Percentiles rank a stretch among this genome's conserved stretches.
Conservation (phyloP, 306 rosid genomes). For the Cercis canadensis region DNA sequence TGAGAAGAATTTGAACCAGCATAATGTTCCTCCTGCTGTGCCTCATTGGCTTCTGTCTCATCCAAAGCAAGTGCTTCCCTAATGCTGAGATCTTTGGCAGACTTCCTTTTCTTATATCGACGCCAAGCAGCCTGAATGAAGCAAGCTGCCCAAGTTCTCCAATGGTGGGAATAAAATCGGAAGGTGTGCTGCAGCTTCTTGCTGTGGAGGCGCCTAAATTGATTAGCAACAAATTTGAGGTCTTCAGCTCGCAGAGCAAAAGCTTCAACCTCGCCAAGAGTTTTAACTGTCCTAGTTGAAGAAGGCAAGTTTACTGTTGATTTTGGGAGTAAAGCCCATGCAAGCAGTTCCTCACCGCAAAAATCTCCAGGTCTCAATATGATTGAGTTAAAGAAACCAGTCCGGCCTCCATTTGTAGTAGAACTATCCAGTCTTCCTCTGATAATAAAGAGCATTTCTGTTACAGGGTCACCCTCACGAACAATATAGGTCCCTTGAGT, state of each 20-base stretch:
- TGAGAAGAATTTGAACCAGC: slow-evolving; percentile 59
- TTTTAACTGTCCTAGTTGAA: slow-evolving; percentile 86
- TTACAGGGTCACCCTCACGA: slow-evolving; percentile 94
- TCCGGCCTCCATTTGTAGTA: slow-evolving; percentile 93
- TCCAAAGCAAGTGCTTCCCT: slow-evolving; percentile 59
- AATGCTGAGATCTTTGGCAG: slow-evolving; percentile 53
- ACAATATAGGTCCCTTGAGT: slow-evolving; percentile 87
- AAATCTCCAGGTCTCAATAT: slow-evolving; percentile 92
- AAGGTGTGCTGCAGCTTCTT: slow-evolving; percentile 97
- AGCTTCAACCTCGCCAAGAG: slow-evolving; percentile 87
- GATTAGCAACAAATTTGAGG: slow-evolving; percentile 96
- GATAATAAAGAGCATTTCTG: slow-evolving; percentile 89
- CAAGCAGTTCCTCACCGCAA: slow-evolving; percentile 96
- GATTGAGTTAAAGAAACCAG: slow-evolving; percentile 92
- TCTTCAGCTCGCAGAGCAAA: slow-evolving; percentile 94
- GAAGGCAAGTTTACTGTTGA: slow-evolving; percentile 85
- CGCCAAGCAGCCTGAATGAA: slow-evolving; percentile 99
- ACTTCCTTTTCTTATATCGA: slow-evolving; percentile 72
- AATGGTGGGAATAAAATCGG: slow-evolving; percentile 92
- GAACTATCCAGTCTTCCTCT: slow-evolving; percentile 93
- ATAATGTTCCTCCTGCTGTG: slow-evolving; percentile 49
- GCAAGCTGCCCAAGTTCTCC: slow-evolving; percentile 99
- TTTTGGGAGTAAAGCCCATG: slow-evolving; percentile 96
- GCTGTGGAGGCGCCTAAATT: slow-evolving; percentile 94
- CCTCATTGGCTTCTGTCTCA: slow-evolving; percentile 50